Conservation (phyloP, 345 rosid genomes). For the Stellera chamaejasme region DNA sequence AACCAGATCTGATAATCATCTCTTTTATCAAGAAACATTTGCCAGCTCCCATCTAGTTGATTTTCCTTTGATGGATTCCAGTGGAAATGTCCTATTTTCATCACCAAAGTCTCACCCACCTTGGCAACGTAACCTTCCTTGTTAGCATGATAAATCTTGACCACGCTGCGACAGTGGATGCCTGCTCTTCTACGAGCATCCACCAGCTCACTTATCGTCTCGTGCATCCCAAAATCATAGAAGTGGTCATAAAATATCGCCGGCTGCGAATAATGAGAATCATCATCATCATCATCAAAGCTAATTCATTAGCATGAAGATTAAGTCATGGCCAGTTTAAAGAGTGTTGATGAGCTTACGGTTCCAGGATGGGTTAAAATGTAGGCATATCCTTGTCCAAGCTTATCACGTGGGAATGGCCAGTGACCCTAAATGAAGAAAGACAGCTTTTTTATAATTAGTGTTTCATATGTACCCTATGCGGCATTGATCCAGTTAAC, state of each 20-base stretch:
- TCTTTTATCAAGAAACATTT: constrained; percentile 33
- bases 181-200: constrained; percentile 33
- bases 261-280: constrained; percentile 23
- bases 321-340: not conserved
- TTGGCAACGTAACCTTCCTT: constrained; percentile 38
- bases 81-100: constrained; percentile 33
- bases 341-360: constrained; percentile 15
- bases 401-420: constrained; percentile 45
- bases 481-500: too few species aligned
- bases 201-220: constrained; percentile 28
- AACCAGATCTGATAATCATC: constrained; percentile 32
- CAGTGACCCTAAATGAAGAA: constrained; percentile 36
- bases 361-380: constrained; percentile 49
- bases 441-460: not conserved
- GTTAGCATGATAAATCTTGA: constrained; percentile 35
- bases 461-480: too few species aligned
- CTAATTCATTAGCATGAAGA: too few species aligned
- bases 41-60: constrained; percentile 37
- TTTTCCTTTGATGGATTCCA: constrained; percentile 40
- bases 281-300: not conserved
- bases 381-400: constrained; percentile 38
- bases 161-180: constrained; percentile 31
- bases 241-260: constrained; percentile 34
- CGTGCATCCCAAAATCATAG: constrained; percentile 36
- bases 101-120: constrained; percentile 25